phyloP scores from a whole-genome alignment of 176 grass and related monocot genomes.

The Aegilops tauschii region DNA sequence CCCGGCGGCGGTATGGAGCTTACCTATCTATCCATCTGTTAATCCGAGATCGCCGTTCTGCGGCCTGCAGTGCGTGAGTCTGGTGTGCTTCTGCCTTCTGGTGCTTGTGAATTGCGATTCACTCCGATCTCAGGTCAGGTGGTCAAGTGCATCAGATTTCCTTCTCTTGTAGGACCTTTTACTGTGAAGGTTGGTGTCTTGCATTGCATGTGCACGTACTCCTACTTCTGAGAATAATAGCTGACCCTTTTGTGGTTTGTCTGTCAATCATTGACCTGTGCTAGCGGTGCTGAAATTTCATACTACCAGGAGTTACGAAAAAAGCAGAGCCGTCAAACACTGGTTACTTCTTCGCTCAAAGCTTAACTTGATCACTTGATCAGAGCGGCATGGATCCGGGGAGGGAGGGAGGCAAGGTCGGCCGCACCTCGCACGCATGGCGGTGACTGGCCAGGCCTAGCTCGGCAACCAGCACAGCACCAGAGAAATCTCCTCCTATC shows the following conservation, averaged over 20 bases:
- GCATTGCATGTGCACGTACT: background rate
- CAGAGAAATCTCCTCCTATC: background rate
- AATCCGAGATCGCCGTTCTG: background rate
- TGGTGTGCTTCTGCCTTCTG: background rate
- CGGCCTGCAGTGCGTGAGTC: background rate
- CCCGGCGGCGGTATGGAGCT: background rate
- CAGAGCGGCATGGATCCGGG: background rate
- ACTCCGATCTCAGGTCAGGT: background rate
- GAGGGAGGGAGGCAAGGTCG: background rate
- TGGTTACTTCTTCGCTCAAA: background rate
- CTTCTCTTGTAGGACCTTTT: background rate
- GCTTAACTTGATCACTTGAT: too few relatives aligned
- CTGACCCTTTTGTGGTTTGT: too few relatives aligned
- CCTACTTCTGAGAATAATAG: too few relatives aligned
- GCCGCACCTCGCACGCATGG: background rate
- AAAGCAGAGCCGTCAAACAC: too few relatives aligned
- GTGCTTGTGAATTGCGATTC: constrained; percentile 17
- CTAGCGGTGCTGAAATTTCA: too few relatives aligned
- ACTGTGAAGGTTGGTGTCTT: background rate
- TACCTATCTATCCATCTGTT: background rate
- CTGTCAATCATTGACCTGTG: too few relatives aligned
- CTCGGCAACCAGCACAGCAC: background rate
- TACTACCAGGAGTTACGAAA: too few relatives aligned
- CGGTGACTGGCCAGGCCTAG: background rate
- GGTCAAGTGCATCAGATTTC: constrained; percentile 3